Conservation (phyloP, 176 grass and related monocot species). For the Ampelocalamus luodianensis region DNA sequence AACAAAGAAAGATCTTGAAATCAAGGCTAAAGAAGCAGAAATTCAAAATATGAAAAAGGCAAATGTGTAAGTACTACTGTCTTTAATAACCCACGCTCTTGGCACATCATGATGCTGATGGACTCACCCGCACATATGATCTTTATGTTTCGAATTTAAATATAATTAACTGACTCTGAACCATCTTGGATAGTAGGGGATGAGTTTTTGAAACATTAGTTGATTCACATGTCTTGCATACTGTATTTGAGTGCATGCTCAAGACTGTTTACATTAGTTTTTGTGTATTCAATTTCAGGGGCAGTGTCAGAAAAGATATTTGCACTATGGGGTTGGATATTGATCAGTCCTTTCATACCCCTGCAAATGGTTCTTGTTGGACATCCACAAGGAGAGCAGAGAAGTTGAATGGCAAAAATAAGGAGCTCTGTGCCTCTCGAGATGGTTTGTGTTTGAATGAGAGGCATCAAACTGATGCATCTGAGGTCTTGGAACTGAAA, state of each 20-base stretch:
- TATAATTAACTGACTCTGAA: not conserved
- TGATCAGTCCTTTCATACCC: slow-evolving; percentile 32
- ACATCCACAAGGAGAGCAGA: slow-evolving; percentile 33
- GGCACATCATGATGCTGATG: not conserved
- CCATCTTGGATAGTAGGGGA: not conserved
- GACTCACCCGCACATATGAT: not conserved
- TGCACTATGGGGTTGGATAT: slow-evolving; percentile 3
- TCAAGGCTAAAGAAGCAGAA: slow-evolving; percentile 74
- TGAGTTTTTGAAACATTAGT: slow-evolving; percentile 1
- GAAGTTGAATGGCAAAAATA: slow-evolving; percentile 46
- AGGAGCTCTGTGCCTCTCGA: slow-evolving; percentile 18
- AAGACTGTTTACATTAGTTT: not conserved
- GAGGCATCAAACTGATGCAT: slow-evolving; percentile 10
- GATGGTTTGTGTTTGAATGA: slow-evolving; percentile 21
- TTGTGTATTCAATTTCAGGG: slow-evolving; percentile 12
- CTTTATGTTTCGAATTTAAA: not conserved
- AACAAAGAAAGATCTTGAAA: slow-evolving; percentile 67
- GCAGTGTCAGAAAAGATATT: slow-evolving; percentile 1
- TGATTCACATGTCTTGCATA: slow-evolving; percentile 21
- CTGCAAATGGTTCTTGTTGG: slow-evolving; percentile 32
- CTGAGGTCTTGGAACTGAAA: slow-evolving; percentile 45
- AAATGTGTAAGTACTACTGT: slow-evolving; percentile 52
- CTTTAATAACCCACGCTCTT: slow-evolving; percentile 34
- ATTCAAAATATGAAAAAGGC: slow-evolving; percentile 65
- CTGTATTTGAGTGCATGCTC: slow-evolving; percentile 29